Evolutionary conservation across 2,329 filamentous ascomycete genomes (phyloP).

Genomic region (Trichophyton schoenleinii): DNA sequence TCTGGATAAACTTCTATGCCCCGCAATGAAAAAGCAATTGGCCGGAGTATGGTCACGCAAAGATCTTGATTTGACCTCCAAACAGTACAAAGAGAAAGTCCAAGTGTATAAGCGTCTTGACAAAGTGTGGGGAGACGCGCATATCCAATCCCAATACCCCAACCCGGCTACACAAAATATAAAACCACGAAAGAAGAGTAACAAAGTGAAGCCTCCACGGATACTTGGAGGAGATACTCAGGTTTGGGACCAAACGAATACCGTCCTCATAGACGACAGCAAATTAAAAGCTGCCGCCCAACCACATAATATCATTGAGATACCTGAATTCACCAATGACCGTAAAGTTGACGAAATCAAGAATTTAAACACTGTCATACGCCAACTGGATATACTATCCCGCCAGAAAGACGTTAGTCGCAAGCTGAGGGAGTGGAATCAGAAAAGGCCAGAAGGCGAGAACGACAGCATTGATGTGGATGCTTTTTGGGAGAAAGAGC

Average conservation of each 20-base stretch:
- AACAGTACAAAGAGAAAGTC: slow-evolving; percentile 57
- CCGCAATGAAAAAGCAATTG: slow-evolving; percentile 42
- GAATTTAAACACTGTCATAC: slow-evolving; percentile 39
- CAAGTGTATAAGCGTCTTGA: slow-evolving; percentile 84
- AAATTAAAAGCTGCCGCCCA: slow-evolving; percentile 67
- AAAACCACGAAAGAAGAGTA: neutral
- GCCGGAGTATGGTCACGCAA: slow-evolving; percentile 69
- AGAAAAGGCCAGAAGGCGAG: neutral
- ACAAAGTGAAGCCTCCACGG: slow-evolving; percentile 1
- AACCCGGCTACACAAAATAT: neutral
- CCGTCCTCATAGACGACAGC: slow-evolving; percentile 79
- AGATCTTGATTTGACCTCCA: slow-evolving; percentile 51
- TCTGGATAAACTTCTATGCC: slow-evolving; percentile 45
- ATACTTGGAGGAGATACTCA: slow-evolving; percentile 34
- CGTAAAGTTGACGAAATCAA: slow-evolving; percentile 30
- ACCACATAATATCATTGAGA: slow-evolving; percentile 66
- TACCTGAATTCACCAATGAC: slow-evolving; percentile 59
- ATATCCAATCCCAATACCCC: slow-evolving; percentile 34
- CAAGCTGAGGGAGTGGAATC: slow-evolving; percentile 26
- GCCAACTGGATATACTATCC: slow-evolving; percentile 41
- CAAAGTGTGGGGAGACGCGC: slow-evolving; percentile 50
- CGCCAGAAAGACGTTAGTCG: slow-evolving; percentile 38
- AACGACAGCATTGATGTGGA: neutral
- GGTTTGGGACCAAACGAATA: slow-evolving; percentile 70
- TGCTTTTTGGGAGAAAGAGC: slow-evolving; percentile 10